Evolutionary conservation across 176 grass and related monocot species (phyloP).

Genomic region (Avena insularis): DNA sequence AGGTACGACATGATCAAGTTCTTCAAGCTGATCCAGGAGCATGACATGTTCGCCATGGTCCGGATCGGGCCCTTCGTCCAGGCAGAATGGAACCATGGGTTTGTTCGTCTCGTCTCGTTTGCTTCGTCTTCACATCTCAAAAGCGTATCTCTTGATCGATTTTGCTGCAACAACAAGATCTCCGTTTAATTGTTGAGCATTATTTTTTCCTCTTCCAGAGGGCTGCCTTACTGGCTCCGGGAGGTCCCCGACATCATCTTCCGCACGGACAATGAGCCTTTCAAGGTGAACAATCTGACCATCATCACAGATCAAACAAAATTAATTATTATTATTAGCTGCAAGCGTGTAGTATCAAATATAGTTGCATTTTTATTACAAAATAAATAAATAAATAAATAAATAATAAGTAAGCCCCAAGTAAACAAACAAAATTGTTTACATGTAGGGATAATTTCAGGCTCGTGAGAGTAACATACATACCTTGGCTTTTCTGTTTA

Average conservation of each 20-base stretch:
- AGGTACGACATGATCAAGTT: conserved; percentile 74
- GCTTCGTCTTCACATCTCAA: conserved; percentile 30
- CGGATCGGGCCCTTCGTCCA: conserved; percentile 90
- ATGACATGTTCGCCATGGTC: conserved; percentile 65
- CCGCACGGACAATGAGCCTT: conserved; percentile 78
- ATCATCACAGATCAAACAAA: no score
- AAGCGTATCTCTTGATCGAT: background rate
- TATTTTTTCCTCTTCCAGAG: conserved; percentile 43
- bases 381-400: no score
- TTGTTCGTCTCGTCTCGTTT: conserved; percentile 33
- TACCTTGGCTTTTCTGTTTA: conserved; percentile 9
- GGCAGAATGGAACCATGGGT: conserved; percentile 98
- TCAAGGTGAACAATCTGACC: conserved; percentile 56
- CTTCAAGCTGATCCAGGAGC: conserved; percentile 69
- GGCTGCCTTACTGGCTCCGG: conserved; percentile 89
- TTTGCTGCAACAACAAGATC: background rate
- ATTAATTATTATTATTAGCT: no score
- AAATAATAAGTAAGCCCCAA: no score
- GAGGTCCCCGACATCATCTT: conserved; percentile 73
- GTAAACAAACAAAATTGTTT: background rate
- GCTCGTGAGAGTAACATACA: background rate
- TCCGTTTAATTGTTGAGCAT: background rate
- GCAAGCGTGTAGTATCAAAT: no score
- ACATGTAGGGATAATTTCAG: background rate
- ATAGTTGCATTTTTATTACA: no score